phyloP scores from a whole-genome alignment of 805 yeast species.

The Maudiozyma serrabonitensis region DNA sequence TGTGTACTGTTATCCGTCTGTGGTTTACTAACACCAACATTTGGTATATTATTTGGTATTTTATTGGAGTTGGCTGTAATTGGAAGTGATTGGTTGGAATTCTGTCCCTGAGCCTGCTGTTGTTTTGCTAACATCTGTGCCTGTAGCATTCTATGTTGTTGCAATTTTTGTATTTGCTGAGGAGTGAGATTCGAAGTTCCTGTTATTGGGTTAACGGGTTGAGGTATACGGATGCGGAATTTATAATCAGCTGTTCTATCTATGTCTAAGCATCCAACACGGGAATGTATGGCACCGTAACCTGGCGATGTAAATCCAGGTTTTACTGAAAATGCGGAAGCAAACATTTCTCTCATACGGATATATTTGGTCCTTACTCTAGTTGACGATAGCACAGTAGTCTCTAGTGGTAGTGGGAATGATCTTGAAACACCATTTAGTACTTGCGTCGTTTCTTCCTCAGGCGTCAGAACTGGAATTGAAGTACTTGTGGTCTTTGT shows the following conservation, averaged over 20 bases:
- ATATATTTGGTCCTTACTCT: constrained; percentile 63
- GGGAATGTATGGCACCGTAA: constrained; percentile 42
- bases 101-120: constrained; percentile 9
- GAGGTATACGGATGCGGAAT: constrained; percentile 43
- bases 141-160: constrained; percentile 21
- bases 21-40: neutral
- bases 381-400: constrained; percentile 61
- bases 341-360: constrained; percentile 90
- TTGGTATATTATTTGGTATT: neutral
- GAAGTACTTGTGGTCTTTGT: neutral
- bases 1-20: neutral
- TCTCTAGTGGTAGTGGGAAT: constrained; percentile 74
- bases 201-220: constrained; percentile 22
- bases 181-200: constrained; percentile 16
- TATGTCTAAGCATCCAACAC: constrained; percentile 66
- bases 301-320: constrained; percentile 45
- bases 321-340: constrained; percentile 46
- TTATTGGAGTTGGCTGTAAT: constrained; percentile 4
- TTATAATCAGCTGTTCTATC: constrained; percentile 61
- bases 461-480: constrained; percentile 66
- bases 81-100: constrained; percentile 9
- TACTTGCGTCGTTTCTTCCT: constrained; percentile 87
- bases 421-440: constrained; percentile 79
- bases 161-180: constrained; percentile 18
- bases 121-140: constrained; percentile 9